phyloP scores from a whole-genome alignment of 495 filamentous ascomycete species.

The Hyaloscypha bicolor region DNA sequence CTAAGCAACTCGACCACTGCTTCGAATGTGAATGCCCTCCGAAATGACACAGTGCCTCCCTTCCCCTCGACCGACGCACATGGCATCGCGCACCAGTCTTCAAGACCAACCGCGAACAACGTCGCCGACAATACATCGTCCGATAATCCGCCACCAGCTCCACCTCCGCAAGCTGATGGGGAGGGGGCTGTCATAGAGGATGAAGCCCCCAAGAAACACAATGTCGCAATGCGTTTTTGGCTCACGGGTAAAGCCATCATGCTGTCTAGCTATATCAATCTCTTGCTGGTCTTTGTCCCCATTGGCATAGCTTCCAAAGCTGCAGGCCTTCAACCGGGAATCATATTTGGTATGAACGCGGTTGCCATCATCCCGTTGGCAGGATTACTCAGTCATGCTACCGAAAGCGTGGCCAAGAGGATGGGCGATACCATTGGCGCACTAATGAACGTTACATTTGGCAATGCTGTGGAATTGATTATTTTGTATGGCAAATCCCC shows the following conservation, averaged over 20 bases:
- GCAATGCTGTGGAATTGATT: slow-evolving; percentile 88
- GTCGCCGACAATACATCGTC: slow-evolving; percentile 38
- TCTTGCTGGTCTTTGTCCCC: slow-evolving; percentile 75
- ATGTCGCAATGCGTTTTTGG: slow-evolving; percentile 51
- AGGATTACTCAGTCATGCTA: slow-evolving; percentile 76
- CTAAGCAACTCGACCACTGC: slow-evolving; percentile 31
- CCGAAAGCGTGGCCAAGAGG: slow-evolving; percentile 76
- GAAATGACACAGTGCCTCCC: slow-evolving; percentile 24
- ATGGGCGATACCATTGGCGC: slow-evolving; percentile 82
- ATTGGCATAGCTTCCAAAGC: slow-evolving; percentile 70
- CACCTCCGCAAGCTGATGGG: slow-evolving; percentile 58
- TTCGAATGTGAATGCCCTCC: slow-evolving; percentile 4
- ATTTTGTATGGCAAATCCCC: slow-evolving; percentile 60
- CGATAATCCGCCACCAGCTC: slow-evolving; percentile 42
- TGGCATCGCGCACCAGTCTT: slow-evolving; percentile 16
- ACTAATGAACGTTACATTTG: slow-evolving; percentile 84
- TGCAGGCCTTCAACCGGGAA: slow-evolving; percentile 34
- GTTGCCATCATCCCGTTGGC: slow-evolving; percentile 83
- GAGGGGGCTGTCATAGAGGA: slow-evolving; percentile 55
- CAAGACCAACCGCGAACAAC: slow-evolving; percentile 36
- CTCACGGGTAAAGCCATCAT: slow-evolving; percentile 55
- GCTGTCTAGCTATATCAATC: slow-evolving; percentile 73
- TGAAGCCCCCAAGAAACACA: slow-evolving; percentile 39
- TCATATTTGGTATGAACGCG: slow-evolving; percentile 77
- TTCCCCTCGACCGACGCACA: slow-evolving; percentile 19